Conservation (phyloP, 2,329 filamentous ascomycete species). For the Colletotrichum limetticola region DNA sequence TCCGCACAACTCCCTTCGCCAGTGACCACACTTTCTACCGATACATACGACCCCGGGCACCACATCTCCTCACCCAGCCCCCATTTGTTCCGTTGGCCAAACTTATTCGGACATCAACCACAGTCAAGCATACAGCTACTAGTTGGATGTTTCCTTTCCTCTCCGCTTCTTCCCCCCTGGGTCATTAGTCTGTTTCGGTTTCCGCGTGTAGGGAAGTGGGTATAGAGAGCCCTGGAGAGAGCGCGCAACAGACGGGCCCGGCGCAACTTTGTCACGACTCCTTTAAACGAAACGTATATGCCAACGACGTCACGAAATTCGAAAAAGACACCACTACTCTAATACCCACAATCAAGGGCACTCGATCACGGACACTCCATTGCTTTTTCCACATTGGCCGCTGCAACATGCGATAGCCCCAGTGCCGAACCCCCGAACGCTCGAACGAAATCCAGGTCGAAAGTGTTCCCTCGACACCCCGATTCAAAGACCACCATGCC, state of each 20-base stretch:
- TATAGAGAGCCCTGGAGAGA: not conserved
- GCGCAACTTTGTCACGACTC: conserved; percentile 32
- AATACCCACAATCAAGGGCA: conserved; percentile 1
- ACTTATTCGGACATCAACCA: conserved; percentile 15
- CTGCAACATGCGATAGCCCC: conserved; percentile 32
- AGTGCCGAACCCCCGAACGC: not conserved
- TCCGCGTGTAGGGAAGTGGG: conserved; percentile 16
- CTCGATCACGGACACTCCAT: not conserved
- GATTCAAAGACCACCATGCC: conserved; percentile 35
- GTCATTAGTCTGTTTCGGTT: not conserved
- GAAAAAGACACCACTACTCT: conserved; percentile 5
- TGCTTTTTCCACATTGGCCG: not conserved
- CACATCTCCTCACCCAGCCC: not conserved
- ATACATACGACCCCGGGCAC: not conserved
- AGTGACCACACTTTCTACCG: too few species aligned
- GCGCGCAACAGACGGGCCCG: conserved; percentile 6
- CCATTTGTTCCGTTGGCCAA: conserved; percentile 1
- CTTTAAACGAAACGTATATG: conserved; percentile 31
- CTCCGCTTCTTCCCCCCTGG: not conserved
- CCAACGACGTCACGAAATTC: conserved; percentile 33
- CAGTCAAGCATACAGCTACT: not conserved
- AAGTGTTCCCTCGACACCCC: conserved; percentile 7
- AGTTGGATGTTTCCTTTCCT: not conserved
- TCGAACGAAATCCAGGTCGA: conserved; percentile 18
- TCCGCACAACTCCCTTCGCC: not conserved